phyloP scores from a whole-genome alignment of 352 stramenopile genomes.

The Globisporangium mamillatum region DNA sequence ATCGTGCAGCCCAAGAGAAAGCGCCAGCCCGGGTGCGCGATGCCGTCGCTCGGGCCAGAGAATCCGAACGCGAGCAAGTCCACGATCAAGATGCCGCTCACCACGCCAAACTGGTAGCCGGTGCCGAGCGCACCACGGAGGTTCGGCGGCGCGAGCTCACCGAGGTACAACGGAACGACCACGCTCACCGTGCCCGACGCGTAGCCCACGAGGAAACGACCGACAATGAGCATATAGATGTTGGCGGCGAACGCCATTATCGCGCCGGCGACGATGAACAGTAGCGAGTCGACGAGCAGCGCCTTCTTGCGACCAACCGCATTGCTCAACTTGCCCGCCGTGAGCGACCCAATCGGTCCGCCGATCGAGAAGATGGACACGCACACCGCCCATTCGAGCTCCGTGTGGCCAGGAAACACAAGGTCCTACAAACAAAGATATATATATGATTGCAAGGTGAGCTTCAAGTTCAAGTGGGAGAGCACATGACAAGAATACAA shows the following conservation, averaged over 20 bases:
- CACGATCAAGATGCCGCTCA: conserved; percentile 54
- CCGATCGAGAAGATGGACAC: conserved; percentile 70
- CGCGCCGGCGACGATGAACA: conserved; percentile 58
- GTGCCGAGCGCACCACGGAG: conserved; percentile 68
- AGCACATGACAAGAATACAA: neutral
- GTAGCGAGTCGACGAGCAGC: conserved; percentile 52
- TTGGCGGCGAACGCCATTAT: conserved; percentile 63
- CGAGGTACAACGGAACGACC: conserved; percentile 69
- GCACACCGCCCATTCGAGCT: conserved; percentile 63
- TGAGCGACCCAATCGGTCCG: conserved; percentile 61
- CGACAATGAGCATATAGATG: conserved; percentile 71
- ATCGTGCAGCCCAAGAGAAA: conserved; percentile 68
- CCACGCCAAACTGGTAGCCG: conserved; percentile 73
- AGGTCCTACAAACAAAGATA: conserved; percentile 20
- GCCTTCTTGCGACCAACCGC: conserved; percentile 60
- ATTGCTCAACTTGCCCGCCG: conserved; percentile 52
- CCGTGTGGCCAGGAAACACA: conserved; percentile 61
- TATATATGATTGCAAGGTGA: neutral
- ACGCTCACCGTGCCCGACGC: conserved; percentile 66
- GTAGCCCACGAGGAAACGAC: conserved; percentile 69
- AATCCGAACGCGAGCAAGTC: conserved; percentile 55
- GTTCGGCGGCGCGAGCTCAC: conserved; percentile 67
- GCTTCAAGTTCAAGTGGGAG: neutral
- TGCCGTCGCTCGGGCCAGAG: conserved; percentile 48
- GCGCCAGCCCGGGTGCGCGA: conserved; percentile 60